A percentile compares a stretch with the other conserved stretches of the same genome.
These are phyloP conservation scores for Talaromyces sp. DNA, from an alignment of 2,329 filamentous ascomycete species.

Conservation along the genomic window DNA sequence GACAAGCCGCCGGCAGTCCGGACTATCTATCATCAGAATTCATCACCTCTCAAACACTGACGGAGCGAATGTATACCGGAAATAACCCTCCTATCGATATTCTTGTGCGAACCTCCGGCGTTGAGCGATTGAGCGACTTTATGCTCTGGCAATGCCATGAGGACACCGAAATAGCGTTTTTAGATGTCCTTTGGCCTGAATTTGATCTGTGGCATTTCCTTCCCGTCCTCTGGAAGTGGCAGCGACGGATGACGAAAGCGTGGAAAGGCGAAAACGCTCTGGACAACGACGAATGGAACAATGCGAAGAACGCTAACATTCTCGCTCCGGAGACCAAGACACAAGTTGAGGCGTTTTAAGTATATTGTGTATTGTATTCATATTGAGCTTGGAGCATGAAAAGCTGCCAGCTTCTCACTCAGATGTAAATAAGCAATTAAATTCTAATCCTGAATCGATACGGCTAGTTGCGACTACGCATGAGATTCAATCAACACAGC, in stretches of 20 bases:
- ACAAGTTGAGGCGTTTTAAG: constrained; percentile 12
- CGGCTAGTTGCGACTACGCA: neutral
- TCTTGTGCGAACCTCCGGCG: constrained; percentile 86
- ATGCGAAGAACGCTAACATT: constrained; percentile 22
- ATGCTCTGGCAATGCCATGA: constrained; percentile 99
- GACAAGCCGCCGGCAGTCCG: constrained; percentile 29
- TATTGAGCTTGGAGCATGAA: neutral
- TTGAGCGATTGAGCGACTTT: constrained; percentile 90
- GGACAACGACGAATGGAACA: constrained; percentile 31
- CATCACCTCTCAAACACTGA: constrained; percentile 79
- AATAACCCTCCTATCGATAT: constrained; percentile 84
- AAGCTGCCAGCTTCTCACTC: neutral
- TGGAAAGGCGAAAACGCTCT: constrained; percentile 61
- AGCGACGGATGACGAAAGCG: constrained; percentile 62
- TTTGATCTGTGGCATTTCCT: constrained; percentile 93
- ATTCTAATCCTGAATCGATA: neutral
- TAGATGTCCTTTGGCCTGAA: constrained; percentile 91
- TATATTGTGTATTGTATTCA: neutral
- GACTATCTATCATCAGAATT: constrained; percentile 73
- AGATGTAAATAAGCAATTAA: neutral
- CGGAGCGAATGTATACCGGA: constrained; percentile 82
- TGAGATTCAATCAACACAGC: neutral
- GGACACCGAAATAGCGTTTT: constrained; percentile 85
- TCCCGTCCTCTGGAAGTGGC: constrained; percentile 89
- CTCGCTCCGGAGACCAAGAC: neutral